Evolutionary conservation across 768 basidiomycete species (phyloP).

Genomic region (Exidia glandulosa): DNA sequence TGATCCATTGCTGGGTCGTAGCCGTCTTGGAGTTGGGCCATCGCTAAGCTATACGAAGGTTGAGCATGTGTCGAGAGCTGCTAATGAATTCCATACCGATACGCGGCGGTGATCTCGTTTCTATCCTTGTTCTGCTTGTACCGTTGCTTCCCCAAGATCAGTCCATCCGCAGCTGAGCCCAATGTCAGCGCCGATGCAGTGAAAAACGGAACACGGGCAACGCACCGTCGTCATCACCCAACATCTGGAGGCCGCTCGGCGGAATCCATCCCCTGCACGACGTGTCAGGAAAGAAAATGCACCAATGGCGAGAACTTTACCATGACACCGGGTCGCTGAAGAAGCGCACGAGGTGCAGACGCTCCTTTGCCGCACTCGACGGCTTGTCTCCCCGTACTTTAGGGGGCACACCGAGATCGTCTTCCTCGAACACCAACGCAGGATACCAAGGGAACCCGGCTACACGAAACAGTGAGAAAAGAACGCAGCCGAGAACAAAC

Average conservation of each 20-base stretch:
- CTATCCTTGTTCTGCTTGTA: too few relatives aligned
- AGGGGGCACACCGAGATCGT: constrained; percentile 45
- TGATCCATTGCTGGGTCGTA: too few relatives aligned
- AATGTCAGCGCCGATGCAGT: too few relatives aligned
- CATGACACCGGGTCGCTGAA: constrained; percentile 35
- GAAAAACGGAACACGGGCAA: too few relatives aligned
- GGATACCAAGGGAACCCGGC: constrained; percentile 65
- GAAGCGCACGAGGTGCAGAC: constrained; percentile 65
- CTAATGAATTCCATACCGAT: too few relatives aligned
- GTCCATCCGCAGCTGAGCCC: too few relatives aligned
- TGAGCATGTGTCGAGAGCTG: too few relatives aligned
- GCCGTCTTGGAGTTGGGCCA: too few relatives aligned
- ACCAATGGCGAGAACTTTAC: neutral
- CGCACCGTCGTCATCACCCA: constrained; percentile 65
- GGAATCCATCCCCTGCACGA: constrained; percentile 50
- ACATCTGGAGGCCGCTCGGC: constrained; percentile 41
- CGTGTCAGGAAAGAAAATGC: constrained; percentile 17
- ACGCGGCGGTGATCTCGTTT: too few relatives aligned
- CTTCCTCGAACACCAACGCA: constrained; percentile 59
- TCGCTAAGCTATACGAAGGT: too few relatives aligned
- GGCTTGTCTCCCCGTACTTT: constrained; percentile 23
- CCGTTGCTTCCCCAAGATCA: too few relatives aligned
- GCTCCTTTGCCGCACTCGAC: constrained; percentile 27
- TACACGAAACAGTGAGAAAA: constrained; percentile 1
- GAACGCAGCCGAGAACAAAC: neutral